A percentile compares a stretch with the other conserved stretches of the same genome.
These are phyloP conservation scores for Aureoboletus auriporus DNA, from an alignment of 768 basidiomycete genomes.

Conservation along the genomic window DNA sequence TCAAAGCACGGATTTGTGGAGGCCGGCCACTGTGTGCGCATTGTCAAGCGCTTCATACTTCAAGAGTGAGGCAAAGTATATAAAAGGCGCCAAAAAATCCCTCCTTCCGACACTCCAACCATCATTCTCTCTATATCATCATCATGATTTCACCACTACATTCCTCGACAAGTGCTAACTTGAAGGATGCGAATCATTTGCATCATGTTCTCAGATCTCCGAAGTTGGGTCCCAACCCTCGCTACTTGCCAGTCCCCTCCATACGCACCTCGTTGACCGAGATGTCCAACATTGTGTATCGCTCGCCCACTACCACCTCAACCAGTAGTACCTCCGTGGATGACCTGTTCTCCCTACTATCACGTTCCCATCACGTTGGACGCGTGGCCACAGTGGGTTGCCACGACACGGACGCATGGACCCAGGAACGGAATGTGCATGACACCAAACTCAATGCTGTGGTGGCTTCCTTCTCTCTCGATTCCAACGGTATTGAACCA, in stretches of 20 bases:
- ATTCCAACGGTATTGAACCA: conserved; percentile 1
- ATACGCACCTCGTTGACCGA: conserved; percentile 2
- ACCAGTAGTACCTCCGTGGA: neutral
- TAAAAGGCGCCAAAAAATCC: conserved; percentile 13
- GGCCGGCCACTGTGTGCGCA: conserved; percentile 1
- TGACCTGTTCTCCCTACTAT: conserved; percentile 3
- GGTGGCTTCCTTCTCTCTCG: conserved; percentile 8
- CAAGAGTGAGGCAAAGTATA: conserved; percentile 6
- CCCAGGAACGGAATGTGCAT: conserved; percentile 3
- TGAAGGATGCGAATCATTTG: neutral
- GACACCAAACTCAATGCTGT: conserved; percentile 9
- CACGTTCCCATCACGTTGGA: conserved; percentile 7
- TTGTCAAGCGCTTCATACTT: conserved; percentile 8
- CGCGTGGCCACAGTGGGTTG: conserved; percentile 16
- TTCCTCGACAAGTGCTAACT: neutral
- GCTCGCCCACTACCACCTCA: neutral
- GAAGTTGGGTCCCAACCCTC: conserved; percentile 3
- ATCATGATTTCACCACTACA: conserved; percentile 6
- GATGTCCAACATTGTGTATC: conserved; percentile 4
- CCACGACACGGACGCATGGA: conserved; percentile 29
- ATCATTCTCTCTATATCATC: neutral
- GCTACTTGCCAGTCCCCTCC: conserved; percentile 8
- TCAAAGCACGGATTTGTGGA: conserved; percentile 15
- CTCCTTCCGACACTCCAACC: neutral
- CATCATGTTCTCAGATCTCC: neutral